phyloP scores from a whole-genome alignment of 208 protist genomes.

The Herpetomonas tarakana region DNA sequence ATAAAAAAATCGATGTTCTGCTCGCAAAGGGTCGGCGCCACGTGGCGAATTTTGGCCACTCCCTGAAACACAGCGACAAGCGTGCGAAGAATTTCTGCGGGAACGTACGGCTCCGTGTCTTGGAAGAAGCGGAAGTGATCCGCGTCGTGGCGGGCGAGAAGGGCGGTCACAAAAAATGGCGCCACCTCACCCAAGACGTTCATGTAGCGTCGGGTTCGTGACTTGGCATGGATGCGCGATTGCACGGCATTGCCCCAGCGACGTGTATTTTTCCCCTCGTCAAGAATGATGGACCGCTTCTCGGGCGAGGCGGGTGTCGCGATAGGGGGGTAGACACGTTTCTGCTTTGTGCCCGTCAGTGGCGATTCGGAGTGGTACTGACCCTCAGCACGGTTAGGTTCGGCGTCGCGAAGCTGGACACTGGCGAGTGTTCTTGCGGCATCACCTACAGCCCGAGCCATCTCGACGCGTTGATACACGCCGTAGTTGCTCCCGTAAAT shows the following conservation, averaged over 20 bases:
- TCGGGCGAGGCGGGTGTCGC: neutral
- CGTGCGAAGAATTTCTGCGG: constrained; percentile 21
- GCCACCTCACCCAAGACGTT: constrained; percentile 50
- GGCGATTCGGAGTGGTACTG: too few relatives aligned
- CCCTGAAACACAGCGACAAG: constrained; percentile 36
- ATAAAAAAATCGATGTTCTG: constrained; percentile 29
- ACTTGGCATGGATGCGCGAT: constrained; percentile 16
- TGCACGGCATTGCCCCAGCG: constrained; percentile 56
- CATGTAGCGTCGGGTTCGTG: constrained; percentile 13
- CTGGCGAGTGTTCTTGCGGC: constrained; percentile 48
- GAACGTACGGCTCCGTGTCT: constrained; percentile 21
- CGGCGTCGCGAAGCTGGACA: neutral
- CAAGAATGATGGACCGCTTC: constrained; percentile 32
- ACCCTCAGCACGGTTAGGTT: neutral
- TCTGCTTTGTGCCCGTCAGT: too few relatives aligned
- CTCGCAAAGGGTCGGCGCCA: constrained; percentile 20
- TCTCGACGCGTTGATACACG: constrained; percentile 60
- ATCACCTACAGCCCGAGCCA: constrained; percentile 55
- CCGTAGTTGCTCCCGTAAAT: constrained; percentile 61
- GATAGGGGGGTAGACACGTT: neutral
- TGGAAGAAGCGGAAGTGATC: constrained; percentile 58
- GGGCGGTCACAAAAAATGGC: constrained; percentile 39
- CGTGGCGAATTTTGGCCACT: constrained; percentile 27
- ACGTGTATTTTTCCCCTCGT: constrained; percentile 53
- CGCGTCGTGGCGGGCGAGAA: constrained; percentile 39